Conservation (phyloP, 2,329 filamentous ascomycete species). For the Helotiales sp. region DNA sequence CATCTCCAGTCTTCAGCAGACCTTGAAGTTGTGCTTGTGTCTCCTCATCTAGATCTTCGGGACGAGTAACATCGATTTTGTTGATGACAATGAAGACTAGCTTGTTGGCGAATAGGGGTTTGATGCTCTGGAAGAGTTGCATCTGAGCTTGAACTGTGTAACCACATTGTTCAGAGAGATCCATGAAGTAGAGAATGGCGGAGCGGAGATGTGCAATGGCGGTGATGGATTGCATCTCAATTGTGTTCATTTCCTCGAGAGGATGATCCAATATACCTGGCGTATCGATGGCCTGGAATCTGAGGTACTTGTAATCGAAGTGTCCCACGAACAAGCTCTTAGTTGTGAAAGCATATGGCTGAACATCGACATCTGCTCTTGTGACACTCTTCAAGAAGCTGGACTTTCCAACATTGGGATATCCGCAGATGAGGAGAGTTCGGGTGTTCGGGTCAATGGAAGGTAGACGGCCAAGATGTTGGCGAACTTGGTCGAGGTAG, state of each 20-base stretch:
- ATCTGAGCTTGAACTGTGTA: constrained; percentile 93
- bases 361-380: constrained; percentile 91
- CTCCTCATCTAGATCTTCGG: constrained; percentile 81
- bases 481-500: constrained; percentile 94
- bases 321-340: constrained; percentile 97
- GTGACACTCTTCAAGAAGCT: constrained; percentile 93
- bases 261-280: constrained; percentile 98
- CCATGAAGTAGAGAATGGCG: constrained; percentile 97
- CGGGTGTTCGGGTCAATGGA: constrained; percentile 98
- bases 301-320: constrained; percentile 93
- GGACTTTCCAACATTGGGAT: constrained; percentile 97
- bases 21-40: constrained; percentile 75
- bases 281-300: constrained; percentile 93
- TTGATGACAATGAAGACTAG: constrained; percentile 96
- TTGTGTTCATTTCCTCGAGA: constrained; percentile 99
- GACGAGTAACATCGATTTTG: constrained; percentile 91
- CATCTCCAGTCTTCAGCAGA: constrained; percentile 82
- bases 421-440: constrained; percentile 94
- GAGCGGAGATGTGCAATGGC: constrained; percentile 95
- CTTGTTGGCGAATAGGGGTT: constrained; percentile 96
- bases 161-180: constrained; percentile 93
- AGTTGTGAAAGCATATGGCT: constrained; percentile 98
- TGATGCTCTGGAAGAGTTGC: constrained; percentile 93
- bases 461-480: constrained; percentile 95
- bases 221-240: constrained; percentile 98